Percentiles rank a stretch among this genome's conserved stretches.
Evolutionary conservation across 2,329 filamentous ascomycete genomes (phyloP).

Genomic region (Emergomyces orientalis): DNA sequence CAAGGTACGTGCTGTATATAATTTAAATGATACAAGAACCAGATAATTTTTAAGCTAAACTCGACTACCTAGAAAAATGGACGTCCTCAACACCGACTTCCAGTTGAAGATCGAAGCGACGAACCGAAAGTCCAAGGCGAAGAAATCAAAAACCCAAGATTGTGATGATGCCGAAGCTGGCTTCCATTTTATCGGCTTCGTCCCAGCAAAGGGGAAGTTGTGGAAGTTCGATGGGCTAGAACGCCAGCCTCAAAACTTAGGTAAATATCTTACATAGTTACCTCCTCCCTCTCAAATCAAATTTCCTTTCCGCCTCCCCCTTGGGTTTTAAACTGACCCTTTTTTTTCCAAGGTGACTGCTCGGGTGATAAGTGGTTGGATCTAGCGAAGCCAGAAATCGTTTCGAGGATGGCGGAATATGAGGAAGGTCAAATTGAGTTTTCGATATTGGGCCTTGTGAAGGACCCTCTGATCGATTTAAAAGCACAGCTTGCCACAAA

Average conservation of each 20-base stretch:
- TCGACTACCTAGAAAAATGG: constrained; percentile 50
- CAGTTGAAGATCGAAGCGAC: constrained; percentile 43
- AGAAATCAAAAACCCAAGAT: constrained; percentile 34
- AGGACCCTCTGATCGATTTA: constrained; percentile 50
- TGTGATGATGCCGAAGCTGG: constrained; percentile 50
- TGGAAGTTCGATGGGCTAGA: constrained; percentile 89
- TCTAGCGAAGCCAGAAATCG: constrained; percentile 55
- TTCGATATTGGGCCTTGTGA: constrained; percentile 65
- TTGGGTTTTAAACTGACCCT: constrained; percentile 1
- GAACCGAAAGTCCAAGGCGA: constrained; percentile 26
- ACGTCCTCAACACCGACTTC: constrained; percentile 64
- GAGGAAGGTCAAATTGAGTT: constrained; percentile 61
- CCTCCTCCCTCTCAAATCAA: neutral
- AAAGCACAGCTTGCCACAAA: constrained; percentile 37
- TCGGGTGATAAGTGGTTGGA: constrained; percentile 55
- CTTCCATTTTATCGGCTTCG: constrained; percentile 84
- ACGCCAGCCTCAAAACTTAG: constrained; percentile 57
- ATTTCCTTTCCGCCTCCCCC: constrained; percentile 2
- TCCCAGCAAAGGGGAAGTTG: constrained; percentile 62
- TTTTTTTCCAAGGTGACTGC: constrained; percentile 29
- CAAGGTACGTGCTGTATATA: constrained; percentile 43
- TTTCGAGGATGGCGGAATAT: constrained; percentile 57
- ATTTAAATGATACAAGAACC: neutral
- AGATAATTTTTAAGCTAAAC: neutral
- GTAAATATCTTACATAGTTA: constrained; percentile 23